Percentiles rank a stretch among this genome's conserved stretches.
Evolutionary conservation across 345 rosid species (phyloP).

Genomic region (Limnanthes douglasii): DNA sequence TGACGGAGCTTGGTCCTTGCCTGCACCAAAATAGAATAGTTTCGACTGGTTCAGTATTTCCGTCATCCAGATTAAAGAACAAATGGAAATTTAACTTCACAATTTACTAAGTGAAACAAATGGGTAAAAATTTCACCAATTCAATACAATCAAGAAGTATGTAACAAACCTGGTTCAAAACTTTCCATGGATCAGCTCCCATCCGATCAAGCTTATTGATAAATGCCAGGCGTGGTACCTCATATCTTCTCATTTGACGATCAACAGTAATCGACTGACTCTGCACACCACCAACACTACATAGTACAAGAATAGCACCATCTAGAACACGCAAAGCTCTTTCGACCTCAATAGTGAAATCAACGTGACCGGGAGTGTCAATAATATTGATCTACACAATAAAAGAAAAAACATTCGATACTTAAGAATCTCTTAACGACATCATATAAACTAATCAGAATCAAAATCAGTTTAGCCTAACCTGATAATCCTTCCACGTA

Average conservation of each 20-base stretch:
- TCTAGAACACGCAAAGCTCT: slow-evolving; percentile 93
- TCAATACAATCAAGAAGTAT: background rate
- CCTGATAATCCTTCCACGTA: slow-evolving; percentile 91
- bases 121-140: too few species aligned
- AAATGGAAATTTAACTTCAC: too few species aligned
- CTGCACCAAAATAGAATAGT: slow-evolving; percentile 17
- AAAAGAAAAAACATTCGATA: background rate
- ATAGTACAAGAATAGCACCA: slow-evolving; percentile 87
- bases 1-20: slow-evolving; percentile 92
- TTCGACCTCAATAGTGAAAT: slow-evolving; percentile 98
- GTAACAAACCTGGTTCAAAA: slow-evolving; percentile 62
- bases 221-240: slow-evolving; percentile 86
- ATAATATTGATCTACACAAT: slow-evolving; percentile 72
- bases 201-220: slow-evolving; percentile 96
- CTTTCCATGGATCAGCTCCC: slow-evolving; percentile 99
- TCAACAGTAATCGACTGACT: slow-evolving; percentile 99
- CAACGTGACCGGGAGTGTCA: slow-evolving; percentile 98
- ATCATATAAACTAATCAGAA: background rate
- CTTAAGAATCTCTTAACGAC: background rate
- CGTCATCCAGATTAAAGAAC: too few species aligned
- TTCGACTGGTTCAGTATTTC: slow-evolving; percentile 1
- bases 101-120: too few species aligned
- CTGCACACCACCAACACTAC: slow-evolving; percentile 98
- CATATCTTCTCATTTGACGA: slow-evolving; percentile 97
- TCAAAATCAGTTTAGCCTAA: slow-evolving; percentile 4